Base-by-base conservation (phyloP, 345 rosid genomes). In the Populus pruinosa region DNA sequence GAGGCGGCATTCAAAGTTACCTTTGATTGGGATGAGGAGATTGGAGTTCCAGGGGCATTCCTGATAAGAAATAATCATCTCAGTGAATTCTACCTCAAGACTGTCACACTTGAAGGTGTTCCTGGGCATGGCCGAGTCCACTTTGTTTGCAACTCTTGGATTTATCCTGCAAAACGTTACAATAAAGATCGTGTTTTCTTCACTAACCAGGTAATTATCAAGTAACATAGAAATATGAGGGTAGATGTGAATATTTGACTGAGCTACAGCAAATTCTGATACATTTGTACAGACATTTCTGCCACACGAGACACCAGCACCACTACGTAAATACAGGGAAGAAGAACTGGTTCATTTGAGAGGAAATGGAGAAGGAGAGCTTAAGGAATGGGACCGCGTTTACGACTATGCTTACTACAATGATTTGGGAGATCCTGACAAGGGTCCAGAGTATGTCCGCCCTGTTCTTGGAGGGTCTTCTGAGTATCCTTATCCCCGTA, bases 81-180 rank as follows among this genome's bases (percentile, higher is more conserved):
- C 55, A 83, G 77, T 56, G 83, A 87, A 72, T 87, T 87, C 78
- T 87, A 82, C 78, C 81, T 87, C 16, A 82, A 71, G 79, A 84
- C 82, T 64, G 65, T 87, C 80, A 81, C 87, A 0, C 85, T 87
- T 13, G 83, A 81, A 55, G 85, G 77, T 55, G 87, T 87, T 70
- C 87, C 89, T 11, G 87, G 85, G 16, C 78, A 81, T 49, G 86
- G 86, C 43, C 76, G 77, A 66, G 70, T 83, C 72, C 89, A 80
- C 71, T 87, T 87, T 25, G 82, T 81, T n/a, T 87, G 89, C 89
- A 87, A 87, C 72, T 85, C 89, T 0, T 87, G 89, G 89, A 80
- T 87, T 70, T 87, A 84, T 70, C 87, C 89, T 38, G 68, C 85
- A 33, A 70, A 79, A 43, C 63, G 49, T 17, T 83, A 87, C 36